Conservation (phyloP, 192 early-diverging fungal genomes). For the Backusella sp. region DNA sequence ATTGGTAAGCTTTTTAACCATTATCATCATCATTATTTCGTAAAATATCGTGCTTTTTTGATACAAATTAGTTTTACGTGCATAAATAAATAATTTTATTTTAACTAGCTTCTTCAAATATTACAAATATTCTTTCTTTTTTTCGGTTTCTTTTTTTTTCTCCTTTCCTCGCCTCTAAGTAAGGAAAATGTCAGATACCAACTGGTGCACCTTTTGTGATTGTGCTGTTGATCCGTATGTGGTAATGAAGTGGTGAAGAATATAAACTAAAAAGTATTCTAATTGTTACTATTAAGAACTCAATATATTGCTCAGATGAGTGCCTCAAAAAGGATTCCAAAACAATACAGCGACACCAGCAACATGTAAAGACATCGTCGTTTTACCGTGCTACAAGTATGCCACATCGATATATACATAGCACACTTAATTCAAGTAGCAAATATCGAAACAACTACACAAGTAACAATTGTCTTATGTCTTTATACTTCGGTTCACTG, state of each 20-base stretch:
- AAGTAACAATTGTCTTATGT: neutral
- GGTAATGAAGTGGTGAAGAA: constrained; percentile 7
- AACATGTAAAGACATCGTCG: neutral
- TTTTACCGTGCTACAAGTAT: constrained; percentile 1
- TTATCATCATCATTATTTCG: neutral
- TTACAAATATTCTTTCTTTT: neutral
- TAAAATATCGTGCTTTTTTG: neutral
- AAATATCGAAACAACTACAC: neutral
- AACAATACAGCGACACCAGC: neutral
- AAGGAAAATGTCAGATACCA: constrained; percentile 25
- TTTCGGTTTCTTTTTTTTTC: constrained; percentile 1
- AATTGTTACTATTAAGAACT: neutral
- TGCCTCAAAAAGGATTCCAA: neutral
- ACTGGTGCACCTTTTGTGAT: constrained; percentile 33
- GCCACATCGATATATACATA: neutral
- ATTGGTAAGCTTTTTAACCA: no score
- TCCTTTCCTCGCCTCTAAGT: neutral
- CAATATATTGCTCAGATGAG: constrained; percentile 4
- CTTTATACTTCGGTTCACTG: neutral
- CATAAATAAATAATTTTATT: constrained; percentile 5
- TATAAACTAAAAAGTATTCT: neutral
- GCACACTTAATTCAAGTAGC: neutral
- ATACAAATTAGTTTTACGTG: neutral
- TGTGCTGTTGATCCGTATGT: constrained; percentile 21
- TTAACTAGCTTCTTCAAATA: constrained; percentile 4